Conservation (phyloP, 768 basidiomycete genomes). For the Kwoniella europaea region DNA sequence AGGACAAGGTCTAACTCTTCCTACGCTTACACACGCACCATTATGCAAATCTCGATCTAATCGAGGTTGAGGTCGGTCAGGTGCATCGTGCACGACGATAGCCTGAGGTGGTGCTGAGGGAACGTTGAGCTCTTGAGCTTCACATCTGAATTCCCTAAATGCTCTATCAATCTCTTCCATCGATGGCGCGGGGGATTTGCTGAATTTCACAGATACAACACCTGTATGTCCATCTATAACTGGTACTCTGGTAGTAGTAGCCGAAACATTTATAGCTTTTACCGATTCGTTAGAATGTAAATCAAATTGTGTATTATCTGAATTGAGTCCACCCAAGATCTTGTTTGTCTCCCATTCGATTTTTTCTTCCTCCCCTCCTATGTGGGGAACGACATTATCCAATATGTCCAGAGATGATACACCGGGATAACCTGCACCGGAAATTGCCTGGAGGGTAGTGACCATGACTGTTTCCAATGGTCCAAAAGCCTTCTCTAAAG, state of each 20-base stretch:
- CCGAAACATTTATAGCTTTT: constrained; percentile 80
- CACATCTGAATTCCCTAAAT: constrained; percentile 72
- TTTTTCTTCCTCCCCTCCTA: constrained; percentile 88
- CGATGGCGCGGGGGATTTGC: constrained; percentile 76
- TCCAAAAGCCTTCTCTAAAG: constrained; percentile 69
- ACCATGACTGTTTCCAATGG: constrained; percentile 89
- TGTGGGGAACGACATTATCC: constrained; percentile 95
- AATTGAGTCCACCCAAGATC: constrained; percentile 82
- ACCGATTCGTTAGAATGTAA: constrained; percentile 69
- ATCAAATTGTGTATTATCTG: constrained; percentile 72
- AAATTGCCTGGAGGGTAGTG: constrained; percentile 97
- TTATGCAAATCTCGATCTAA: constrained; percentile 87
- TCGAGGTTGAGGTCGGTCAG: constrained; percentile 91
- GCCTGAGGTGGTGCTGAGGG: constrained; percentile 84
- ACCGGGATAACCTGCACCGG: constrained; percentile 97
- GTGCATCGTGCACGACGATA: constrained; percentile 88
- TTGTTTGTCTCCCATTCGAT: constrained; percentile 99
- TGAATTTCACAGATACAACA: constrained; percentile 84
- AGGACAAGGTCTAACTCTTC: constrained; percentile 83
- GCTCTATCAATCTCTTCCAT: constrained; percentile 87
- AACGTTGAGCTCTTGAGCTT: constrained; percentile 69
- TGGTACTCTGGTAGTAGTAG: constrained; percentile 91
- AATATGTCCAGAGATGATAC: constrained; percentile 85
- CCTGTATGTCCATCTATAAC: constrained; percentile 95
- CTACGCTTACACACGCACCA: constrained; percentile 89